Evolutionary conservation across 192 early-diverging fungal genomes (phyloP), one percentile per base, ranked within the genome.

Genomic region (Diversispora eburnea): DNA sequence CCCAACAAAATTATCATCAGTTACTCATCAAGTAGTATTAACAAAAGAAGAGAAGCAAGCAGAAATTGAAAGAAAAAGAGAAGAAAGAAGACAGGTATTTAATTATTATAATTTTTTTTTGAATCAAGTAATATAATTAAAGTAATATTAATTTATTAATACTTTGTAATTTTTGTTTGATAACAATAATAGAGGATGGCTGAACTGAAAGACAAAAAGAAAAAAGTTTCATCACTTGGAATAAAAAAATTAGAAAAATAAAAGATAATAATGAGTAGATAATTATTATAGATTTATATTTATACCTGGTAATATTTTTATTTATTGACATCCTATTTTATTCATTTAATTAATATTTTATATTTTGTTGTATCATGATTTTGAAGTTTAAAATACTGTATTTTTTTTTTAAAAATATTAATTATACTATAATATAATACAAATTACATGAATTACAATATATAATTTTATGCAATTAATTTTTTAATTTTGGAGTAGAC

Each of bases 61-160:
- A 5, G 86, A 88, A 56, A 42, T 86, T 51, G 82, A 84, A 15
- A 64, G 81, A 42, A 83, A 80, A 52, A 77, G 84, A 58, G 86
- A 88, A 74, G 86, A 88, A 52, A 73, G 86, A 59, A 72, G 82
- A 51, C 78, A 83, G 68, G 74, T 77, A 69, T 19, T 60, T 57
- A 15, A 42, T 25, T 6, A 54, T 48, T 43, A 63, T 8, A 8
- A 12, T 25, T 54, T 15, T 54, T 17, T 8, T 25, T 39, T 22
- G 6, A 62, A 52, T 25, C 6, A 33, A 33, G 0, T 33, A 33
- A 22, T 4, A 47, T 19, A 6, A 25, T 67, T n/a, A 67, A n/a
- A n/a, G n/a, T n/a, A 48, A 12, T 15, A 47, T 20, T 62, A 42
- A 8, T 73, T 25, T 39, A 66, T 43, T 2, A 20, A 47, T 5